Percentiles rank a stretch among this genome's conserved stretches.
These are phyloP conservation scores for Lasiosphaeria miniovina DNA, from an alignment of 495 filamentous ascomycete species.

Conservation along the genomic window DNA sequence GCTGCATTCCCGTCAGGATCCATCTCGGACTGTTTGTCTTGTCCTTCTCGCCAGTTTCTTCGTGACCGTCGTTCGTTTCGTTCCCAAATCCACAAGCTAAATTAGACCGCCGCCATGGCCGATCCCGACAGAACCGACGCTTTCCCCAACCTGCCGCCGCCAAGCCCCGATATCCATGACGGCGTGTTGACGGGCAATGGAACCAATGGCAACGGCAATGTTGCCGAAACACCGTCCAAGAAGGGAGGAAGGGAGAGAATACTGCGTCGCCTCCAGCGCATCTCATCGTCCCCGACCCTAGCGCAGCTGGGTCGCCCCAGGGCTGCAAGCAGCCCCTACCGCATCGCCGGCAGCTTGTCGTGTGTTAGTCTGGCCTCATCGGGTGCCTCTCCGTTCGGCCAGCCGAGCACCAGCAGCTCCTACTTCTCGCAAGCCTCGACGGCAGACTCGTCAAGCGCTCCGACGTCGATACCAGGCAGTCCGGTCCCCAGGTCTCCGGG, in stretches of 20 bases:
- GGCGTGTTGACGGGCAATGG: slow-evolving; percentile 3
- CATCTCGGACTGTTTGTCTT: background rate
- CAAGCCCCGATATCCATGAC: slow-evolving; percentile 15
- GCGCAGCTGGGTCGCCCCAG: slow-evolving; percentile 61
- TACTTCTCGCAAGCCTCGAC: slow-evolving; percentile 56
- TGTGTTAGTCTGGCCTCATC: slow-evolving; percentile 74
- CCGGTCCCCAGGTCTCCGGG: slow-evolving; percentile 41
- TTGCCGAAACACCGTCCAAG: slow-evolving; percentile 54
- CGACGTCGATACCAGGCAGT: slow-evolving; percentile 56
- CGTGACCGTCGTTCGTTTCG: background rate
- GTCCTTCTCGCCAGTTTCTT: background rate
- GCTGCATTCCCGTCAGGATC: background rate
- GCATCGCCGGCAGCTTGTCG: slow-evolving; percentile 57
- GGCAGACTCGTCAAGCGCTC: slow-evolving; percentile 60
- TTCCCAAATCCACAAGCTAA: background rate
- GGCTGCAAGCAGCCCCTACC: slow-evolving; percentile 64
- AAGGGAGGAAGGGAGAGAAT: slow-evolving; percentile 71
- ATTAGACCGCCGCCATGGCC: slow-evolving; percentile 23
- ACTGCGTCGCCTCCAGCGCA: slow-evolving; percentile 77
- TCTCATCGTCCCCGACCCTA: slow-evolving; percentile 82
- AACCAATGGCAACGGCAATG: slow-evolving; percentile 6
- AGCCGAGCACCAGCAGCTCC: slow-evolving; percentile 45
- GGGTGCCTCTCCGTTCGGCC: slow-evolving; percentile 51
- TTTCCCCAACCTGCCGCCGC: slow-evolving; percentile 4
- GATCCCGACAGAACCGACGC: slow-evolving; percentile 15